Conservation (phyloP, 1,139 yeast species). For the Wickerhamomyces sp. region DNA sequence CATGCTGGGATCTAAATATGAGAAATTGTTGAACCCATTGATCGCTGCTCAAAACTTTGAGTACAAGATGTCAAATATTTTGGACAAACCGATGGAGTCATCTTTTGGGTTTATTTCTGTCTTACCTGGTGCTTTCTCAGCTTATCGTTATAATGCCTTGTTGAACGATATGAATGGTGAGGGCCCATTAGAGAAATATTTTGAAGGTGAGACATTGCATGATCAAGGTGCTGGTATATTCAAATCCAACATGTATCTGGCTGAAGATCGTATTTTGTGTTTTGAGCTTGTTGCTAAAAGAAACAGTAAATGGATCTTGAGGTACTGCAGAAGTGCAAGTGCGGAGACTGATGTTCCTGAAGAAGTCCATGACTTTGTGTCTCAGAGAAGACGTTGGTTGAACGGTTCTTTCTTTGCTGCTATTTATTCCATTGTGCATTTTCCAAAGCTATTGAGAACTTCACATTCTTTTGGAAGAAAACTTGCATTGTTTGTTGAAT, state of each 20-base stretch:
- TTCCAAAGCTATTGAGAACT: conserved; percentile 67
- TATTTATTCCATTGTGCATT: conserved; percentile 72
- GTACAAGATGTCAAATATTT: conserved; percentile 84
- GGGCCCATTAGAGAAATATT: conserved; percentile 84
- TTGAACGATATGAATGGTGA: conserved; percentile 63
- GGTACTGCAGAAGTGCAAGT: conserved; percentile 82
- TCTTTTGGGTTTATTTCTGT: conserved; percentile 86
- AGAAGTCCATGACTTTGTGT: conserved; percentile 74
- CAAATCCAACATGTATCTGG: conserved; percentile 90
- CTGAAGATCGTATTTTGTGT: conserved; percentile 92
- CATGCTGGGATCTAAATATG: conserved; percentile 72
- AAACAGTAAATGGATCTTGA: conserved; percentile 77
- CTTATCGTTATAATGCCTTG: conserved; percentile 77
- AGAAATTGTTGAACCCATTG: conserved; percentile 69
- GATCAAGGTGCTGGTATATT: conserved; percentile 63
- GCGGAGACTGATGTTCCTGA: conserved; percentile 98
- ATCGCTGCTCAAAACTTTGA: conserved; percentile 94
- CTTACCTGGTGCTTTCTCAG: conserved; percentile 90
- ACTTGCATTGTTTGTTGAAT: conserved; percentile 68
- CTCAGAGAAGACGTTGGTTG: conserved; percentile 93
- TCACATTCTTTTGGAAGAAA: conserved; percentile 73
- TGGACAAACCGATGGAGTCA: conserved; percentile 89
- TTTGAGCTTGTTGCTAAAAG: conserved; percentile 86
- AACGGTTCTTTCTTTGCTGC: conserved; percentile 98
- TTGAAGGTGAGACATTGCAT: conserved; percentile 81